Percentiles rank a stretch among this genome's conserved stretches.
These are phyloP conservation scores for Acanthamoeba triangularis DNA, from an alignment of 208 protist genomes.

Conservation along the genomic window DNA sequence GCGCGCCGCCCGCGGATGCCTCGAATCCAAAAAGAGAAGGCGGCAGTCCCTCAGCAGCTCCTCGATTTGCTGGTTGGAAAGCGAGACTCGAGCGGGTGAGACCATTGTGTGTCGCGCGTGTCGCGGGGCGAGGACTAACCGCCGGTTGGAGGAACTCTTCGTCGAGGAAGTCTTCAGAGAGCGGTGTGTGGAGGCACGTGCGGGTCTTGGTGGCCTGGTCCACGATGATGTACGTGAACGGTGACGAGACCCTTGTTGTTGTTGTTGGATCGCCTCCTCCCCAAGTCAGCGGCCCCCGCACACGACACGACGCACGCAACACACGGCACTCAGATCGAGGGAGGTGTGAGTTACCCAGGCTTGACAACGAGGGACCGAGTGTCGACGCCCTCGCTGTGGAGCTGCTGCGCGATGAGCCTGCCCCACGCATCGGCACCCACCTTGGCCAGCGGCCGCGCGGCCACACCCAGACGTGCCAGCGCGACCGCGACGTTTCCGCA, in stretches of 20 bases:
- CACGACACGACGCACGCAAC: background rate
- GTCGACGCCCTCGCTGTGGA: background rate
- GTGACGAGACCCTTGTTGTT: background rate
- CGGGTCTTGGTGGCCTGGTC: slow-evolving; percentile 22
- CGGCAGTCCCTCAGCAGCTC: background rate
- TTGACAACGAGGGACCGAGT: background rate
- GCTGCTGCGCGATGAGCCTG: background rate
- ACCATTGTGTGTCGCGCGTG: background rate
- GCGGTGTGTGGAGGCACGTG: slow-evolving; percentile 56
- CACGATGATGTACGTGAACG: slow-evolving; percentile 49
- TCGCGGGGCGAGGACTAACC: background rate
- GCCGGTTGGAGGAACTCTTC: background rate
- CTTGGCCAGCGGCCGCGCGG: background rate
- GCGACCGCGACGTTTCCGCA: background rate
- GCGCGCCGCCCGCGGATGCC: background rate
- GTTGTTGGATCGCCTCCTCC: too few species aligned
- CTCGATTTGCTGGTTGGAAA: background rate
- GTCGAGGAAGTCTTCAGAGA: slow-evolving; percentile 7
- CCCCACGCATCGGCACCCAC: background rate
- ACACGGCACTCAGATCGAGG: background rate
- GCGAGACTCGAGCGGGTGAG: too few species aligned
- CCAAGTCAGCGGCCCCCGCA: background rate
- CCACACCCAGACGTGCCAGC: slow-evolving; percentile 3
- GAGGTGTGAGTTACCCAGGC: background rate
- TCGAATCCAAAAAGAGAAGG: background rate